Evolutionary conservation across 179 eudicot species (phyloP), one percentile per base, ranked within the genome.

Genomic region (Silene vulgaris): DNA sequence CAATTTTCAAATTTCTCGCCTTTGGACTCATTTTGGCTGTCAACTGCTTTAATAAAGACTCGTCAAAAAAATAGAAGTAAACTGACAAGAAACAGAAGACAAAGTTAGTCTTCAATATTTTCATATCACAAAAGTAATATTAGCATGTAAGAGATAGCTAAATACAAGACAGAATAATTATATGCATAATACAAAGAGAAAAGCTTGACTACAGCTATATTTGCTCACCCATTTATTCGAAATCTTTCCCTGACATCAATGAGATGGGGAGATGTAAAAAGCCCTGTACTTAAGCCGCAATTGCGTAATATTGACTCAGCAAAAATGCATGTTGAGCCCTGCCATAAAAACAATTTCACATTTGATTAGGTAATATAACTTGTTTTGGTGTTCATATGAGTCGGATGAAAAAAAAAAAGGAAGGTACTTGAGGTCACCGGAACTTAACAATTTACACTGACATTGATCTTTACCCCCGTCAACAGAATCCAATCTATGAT

Each of bases 201-300:
- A 12, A 70, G 59, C 17, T 59, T 68, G 26, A 63, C 40, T 20
- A 43, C 29, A 26, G n/a, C 67, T 19, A 40, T 1, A 19, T 26
- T 29, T 62, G 56, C 92, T 72, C 80, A 96, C 99, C 99, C 98
- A 75, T 93, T 87, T 75, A 96, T 70, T 43, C 89, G 91, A 85
- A 96, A 96, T 86, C 99, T 96, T 86, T 96, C 99, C 59, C 97
- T 87, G 61, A 96, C 93, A 79, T 96, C 99, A 84, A 96, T 93
- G 75, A 96, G 97, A 85, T 96, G 99, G 20, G 99, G 99, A 76
- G 99, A 96, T 8, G 99, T 96, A 83, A 96, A 96, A 62, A 96
- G 96, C 60, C 99, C 99, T 13, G 99, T 96, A 79, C 68, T 93
- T 79, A 93, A 93, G 72, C 98, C 99, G 84, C 93, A 96, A 72